Base-by-base conservation (phyloP, 768 basidiomycete genomes). In the Calocybe cyanea region DNA sequence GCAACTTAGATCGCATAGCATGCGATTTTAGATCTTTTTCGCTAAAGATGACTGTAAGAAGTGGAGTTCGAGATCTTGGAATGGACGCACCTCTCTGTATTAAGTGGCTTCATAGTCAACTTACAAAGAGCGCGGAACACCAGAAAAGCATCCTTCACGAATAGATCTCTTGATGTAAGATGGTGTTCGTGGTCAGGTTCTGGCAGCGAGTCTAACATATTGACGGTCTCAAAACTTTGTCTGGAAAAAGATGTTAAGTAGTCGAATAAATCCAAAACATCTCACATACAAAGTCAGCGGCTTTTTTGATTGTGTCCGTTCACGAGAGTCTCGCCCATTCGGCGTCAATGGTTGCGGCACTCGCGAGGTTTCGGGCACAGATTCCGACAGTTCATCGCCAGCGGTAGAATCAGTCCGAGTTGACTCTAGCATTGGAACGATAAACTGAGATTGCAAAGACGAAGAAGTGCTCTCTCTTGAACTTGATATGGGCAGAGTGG, bases 41-140 rank as follows among this genome's bases (percentile, higher is more conserved):
- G 57, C 94, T 94, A 54, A 15, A 30, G 23, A 28, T 19, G 25
- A 44, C 11, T 49, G 49, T 24, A 23, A 14, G 48, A 7, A 41
- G 2, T 17, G 40, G 20, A 31, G 17, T 41, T 44, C 4, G 24
- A 39, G 15, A 24, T 30, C 20, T 37, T 35, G 4, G n/a, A n/a
- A 35, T 14, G 5, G 7, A 59, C 79, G 41, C 38, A 93, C 94
- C 91, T 95, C 67, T 99, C 96, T 4, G 78, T 81, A 56, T 91
- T 89, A 38, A 99, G 70, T 9, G 94, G 89, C 63, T 98, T 98
- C 94, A 97, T 98, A 7, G 92, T 94, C 53, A 98, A 71, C 62
- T 98, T 98, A 72, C 96, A 98, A 9, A 99, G 72, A 0, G 96
- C 94, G 37, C 96, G 78, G 68, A 98, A 95, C 30, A 99, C 95